Base-by-base conservation (phyloP, 2,329 filamentous ascomycete species). In the Ceratocystis ficicola region DNA sequence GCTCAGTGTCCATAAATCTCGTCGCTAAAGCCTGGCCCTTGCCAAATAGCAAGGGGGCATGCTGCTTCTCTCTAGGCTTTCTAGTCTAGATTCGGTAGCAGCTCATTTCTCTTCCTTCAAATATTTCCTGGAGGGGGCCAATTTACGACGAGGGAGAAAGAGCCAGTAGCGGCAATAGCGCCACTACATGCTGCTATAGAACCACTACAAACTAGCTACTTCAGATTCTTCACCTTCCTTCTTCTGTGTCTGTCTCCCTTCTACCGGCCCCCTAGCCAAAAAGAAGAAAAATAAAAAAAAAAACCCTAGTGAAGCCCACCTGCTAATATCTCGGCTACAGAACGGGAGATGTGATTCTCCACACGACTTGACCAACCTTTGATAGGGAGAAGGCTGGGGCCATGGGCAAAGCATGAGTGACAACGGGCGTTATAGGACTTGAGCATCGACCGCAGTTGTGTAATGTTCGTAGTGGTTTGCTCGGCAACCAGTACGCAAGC, bases 281-380 rank as follows among this genome's bases (percentile, higher is more conserved):
- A 41, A 12, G 4, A 5, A 41, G 3, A 3, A 15, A 41, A 41
- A 12, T 3, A 41, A 10, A 12, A 36, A 36, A 8, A 36, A 36
- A 36, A 36, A 32, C 55, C 55, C 55, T 36, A 59, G 55, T 20
- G 15, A 59, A 32, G 30, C 25, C 28, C 28, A 59, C 55, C 55
- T 59, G 55, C 55, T 28, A 59, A 59, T 59, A 59, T 59, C 55
- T 59, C 55, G 55, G 55, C 17, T 59, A 36, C 28, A 36, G 17
- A 17, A 59, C 55, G 55, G 55, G 28, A 59, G 55, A 59, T 36
- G 55, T 20, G 55, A 20, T 59, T 32, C 55, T 59, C 55, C 55
- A 59, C 55, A 59, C 36, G 10, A 30, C 22, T 57, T 57, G 52
- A 2, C 50, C 12, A 28, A 32, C 52, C 30, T 28, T 28, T 30